Evolutionary conservation across 768 basidiomycete genomes (phyloP).

Genomic region (Suillus variegatus): DNA sequence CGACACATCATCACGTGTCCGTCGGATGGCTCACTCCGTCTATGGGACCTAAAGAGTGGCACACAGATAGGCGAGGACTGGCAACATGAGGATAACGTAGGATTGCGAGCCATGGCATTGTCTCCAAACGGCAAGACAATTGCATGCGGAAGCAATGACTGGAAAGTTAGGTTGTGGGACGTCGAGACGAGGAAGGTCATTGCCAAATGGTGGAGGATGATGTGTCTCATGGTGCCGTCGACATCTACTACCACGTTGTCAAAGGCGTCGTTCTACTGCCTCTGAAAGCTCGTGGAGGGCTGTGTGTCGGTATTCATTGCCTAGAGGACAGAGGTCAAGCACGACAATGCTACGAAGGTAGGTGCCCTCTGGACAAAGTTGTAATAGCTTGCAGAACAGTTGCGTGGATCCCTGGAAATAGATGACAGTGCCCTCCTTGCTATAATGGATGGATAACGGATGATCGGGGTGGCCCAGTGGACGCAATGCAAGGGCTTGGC

Average conservation of each 20-base stretch:
- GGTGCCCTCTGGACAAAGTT: background rate
- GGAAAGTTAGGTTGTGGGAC: too few species aligned
- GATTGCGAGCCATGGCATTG: too few species aligned
- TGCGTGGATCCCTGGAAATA: background rate
- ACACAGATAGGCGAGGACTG: too few species aligned
- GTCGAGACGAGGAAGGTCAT: too few species aligned
- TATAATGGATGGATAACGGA: background rate
- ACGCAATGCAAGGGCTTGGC: background rate
- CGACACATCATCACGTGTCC: too few species aligned
- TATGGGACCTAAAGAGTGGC: too few species aligned
- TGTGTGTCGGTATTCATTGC: background rate
- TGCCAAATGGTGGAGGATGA: too few species aligned
- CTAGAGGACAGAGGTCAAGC: background rate
- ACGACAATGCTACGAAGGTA: background rate
- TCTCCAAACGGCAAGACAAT: too few species aligned
- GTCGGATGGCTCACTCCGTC: too few species aligned
- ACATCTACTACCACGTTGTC: background rate
- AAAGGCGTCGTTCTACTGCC: background rate
- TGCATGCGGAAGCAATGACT: too few species aligned
- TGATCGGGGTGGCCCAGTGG: background rate
- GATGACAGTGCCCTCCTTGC: background rate
- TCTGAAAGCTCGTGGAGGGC: background rate
- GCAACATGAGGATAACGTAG: too few species aligned
- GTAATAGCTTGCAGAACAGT: background rate
- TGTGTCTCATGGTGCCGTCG: too few species aligned